These are phyloP conservation scores for Astragalus glycyphyllos DNA, from an alignment of 306 rosid species.

Conservation along the genomic window DNA sequence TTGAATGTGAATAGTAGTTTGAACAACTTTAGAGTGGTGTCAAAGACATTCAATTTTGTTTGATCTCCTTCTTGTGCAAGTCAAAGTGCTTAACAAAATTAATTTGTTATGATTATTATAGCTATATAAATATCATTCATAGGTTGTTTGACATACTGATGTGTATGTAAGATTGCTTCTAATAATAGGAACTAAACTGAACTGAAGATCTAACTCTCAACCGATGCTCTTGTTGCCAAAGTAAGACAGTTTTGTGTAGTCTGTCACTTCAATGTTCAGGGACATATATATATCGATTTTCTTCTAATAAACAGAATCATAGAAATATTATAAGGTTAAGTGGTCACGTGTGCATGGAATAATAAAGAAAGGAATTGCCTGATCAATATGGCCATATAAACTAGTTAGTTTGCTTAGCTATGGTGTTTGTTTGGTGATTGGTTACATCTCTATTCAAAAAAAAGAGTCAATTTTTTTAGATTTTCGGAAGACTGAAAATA, in stretches of 20 bases:
- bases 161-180: not conserved
- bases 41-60: conserved; percentile 60
- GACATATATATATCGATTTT: not conserved
- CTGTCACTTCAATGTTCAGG: not conserved
- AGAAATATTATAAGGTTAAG: not conserved
- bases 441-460: not conserved
- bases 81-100: conserved; percentile 34
- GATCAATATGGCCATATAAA: no score
- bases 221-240: conserved; percentile 3
- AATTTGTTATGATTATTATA: not conserved
- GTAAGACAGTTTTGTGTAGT: not conserved
- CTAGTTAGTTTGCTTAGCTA: conserved; percentile 19
- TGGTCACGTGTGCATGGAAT: not conserved
- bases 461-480: not conserved
- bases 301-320: not conserved
- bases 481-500: not conserved
- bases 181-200: not conserved
- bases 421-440: conserved; percentile 3
- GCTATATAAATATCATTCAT: not conserved
- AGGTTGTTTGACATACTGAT: not conserved
- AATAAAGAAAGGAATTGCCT: no score
- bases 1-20: conserved; percentile 50
- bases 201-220: conserved; percentile 24
- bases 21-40: conserved; percentile 72
- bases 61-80: conserved; percentile 61